phyloP scores from a whole-genome alignment of 768 basidiomycete species.

The Phlebiopsis flavidoalba region DNA sequence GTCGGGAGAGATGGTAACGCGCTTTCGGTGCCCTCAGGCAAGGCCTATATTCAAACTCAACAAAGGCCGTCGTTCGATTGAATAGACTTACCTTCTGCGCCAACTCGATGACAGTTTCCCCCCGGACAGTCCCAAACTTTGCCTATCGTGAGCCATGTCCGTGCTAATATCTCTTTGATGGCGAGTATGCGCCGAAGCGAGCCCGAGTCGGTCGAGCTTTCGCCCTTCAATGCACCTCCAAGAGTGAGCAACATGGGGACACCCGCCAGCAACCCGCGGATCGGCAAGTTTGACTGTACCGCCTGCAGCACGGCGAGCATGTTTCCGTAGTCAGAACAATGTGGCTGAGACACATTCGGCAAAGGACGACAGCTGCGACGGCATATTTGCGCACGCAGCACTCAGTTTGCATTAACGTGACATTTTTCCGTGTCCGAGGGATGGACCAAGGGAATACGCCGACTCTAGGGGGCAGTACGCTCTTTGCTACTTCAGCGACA shows the following conservation, averaged over 20 bases:
- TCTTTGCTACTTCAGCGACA: conserved; percentile 1
- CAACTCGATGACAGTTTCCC: conserved; percentile 42
- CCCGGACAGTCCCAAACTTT: conserved; percentile 62
- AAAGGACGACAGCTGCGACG: conserved; percentile 36
- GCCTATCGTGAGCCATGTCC: conserved; percentile 66
- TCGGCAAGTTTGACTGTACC: conserved; percentile 68
- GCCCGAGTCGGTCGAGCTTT: conserved; percentile 35
- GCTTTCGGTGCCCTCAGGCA: conserved; percentile 5
- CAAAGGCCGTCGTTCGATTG: neutral
- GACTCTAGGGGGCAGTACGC: conserved; percentile 28
- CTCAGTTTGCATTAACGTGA: conserved; percentile 47
- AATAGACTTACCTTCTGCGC: conserved; percentile 46
- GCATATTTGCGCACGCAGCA: conserved; percentile 48
- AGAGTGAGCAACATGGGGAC: conserved; percentile 85
- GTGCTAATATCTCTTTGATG: conserved; percentile 59
- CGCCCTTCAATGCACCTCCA: conserved; percentile 43
- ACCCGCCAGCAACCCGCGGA: conserved; percentile 69
- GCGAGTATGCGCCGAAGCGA: conserved; percentile 40
- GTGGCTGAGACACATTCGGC: conserved; percentile 47
- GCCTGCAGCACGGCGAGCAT: conserved; percentile 62
- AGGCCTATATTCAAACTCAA: neutral
- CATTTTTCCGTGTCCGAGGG: conserved; percentile 51
- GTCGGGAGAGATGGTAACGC: conserved; percentile 28
- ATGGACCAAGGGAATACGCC: conserved; percentile 36
- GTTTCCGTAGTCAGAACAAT: conserved; percentile 68